phyloP scores from a whole-genome alignment of 257 asterid species.

The Striga asiatica region DNA sequence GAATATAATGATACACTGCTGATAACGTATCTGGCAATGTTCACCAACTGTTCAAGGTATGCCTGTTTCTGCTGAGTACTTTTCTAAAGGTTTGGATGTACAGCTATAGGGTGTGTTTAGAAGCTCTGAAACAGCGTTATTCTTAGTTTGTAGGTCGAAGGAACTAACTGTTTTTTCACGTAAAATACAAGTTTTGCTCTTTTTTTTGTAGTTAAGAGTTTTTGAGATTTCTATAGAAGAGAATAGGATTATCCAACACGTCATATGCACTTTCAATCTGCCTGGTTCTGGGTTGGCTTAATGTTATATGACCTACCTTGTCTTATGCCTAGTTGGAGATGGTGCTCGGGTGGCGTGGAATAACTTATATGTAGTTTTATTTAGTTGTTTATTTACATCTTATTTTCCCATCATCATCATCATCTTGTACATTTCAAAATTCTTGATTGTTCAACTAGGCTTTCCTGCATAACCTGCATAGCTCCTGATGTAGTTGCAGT shows the following conservation, averaged over 20 bases:
- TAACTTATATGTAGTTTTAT: constrained; percentile 5
- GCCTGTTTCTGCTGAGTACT: constrained; percentile 9
- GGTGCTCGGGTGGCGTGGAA: not conserved
- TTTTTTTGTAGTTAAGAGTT: no score
- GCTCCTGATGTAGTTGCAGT: not conserved
- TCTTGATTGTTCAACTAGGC: not conserved
- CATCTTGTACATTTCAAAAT: not conserved
- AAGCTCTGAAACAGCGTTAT: no score
- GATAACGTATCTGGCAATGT: constrained; percentile 87
- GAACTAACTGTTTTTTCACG: no score
- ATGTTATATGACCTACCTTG: not conserved
- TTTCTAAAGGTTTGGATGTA: not conserved
- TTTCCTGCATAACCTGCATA: not conserved
- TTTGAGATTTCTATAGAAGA: no score
- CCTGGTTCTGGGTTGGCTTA: not conserved
- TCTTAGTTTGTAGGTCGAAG: no score
- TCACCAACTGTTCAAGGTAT: constrained; percentile 97
- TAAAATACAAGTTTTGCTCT: no score
- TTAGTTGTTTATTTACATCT: no score
- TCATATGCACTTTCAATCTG: not conserved
- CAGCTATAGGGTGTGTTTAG: no score
- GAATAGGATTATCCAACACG: no score
- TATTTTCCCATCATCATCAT: no score
- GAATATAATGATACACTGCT: constrained; percentile 80
- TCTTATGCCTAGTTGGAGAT: not conserved